A percentile compares a stretch with the other conserved stretches of the same genome.
Conservation (phyloP, 31 red algal genomes). For the Pterothamnion heteromorphum region DNA sequence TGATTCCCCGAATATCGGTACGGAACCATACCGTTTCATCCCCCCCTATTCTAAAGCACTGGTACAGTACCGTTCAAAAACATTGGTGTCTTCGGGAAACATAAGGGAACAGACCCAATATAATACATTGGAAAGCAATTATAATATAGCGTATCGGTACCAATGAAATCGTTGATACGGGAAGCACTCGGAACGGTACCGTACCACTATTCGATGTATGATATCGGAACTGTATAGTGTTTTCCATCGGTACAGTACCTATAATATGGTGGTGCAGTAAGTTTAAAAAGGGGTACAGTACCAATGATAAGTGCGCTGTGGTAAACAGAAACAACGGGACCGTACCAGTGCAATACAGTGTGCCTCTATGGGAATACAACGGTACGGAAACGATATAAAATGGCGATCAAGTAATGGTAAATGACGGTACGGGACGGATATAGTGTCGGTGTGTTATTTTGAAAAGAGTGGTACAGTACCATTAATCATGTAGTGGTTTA, state of each 20-base stretch:
- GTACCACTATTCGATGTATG: slow-evolving; percentile 5
- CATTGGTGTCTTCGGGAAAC: neutral
- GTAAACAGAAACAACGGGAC: neutral
- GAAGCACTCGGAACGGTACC: too few relatives aligned
- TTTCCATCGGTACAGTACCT: neutral
- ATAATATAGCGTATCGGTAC: too few relatives aligned
- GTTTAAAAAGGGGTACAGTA: neutral
- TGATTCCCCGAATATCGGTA: too few relatives aligned
- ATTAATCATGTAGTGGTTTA: neutral
- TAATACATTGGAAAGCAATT: too few relatives aligned
- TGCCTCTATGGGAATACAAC: neutral
- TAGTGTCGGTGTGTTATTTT: neutral
- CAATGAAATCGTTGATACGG: too few relatives aligned
- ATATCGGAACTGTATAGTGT: neutral
- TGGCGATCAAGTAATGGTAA: too few relatives aligned
- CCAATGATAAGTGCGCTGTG: neutral
- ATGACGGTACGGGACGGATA: too few relatives aligned
- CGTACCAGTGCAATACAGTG: neutral
- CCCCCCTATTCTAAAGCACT: neutral
- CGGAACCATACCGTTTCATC: too few relatives aligned
- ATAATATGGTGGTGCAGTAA: neutral
- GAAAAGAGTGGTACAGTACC: neutral
- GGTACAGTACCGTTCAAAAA: neutral
- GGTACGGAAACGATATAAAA: neutral
- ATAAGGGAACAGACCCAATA: too few relatives aligned